phyloP scores from a whole-genome alignment of 768 basidiomycete species.

The Pulveroboletus ravenelii region DNA sequence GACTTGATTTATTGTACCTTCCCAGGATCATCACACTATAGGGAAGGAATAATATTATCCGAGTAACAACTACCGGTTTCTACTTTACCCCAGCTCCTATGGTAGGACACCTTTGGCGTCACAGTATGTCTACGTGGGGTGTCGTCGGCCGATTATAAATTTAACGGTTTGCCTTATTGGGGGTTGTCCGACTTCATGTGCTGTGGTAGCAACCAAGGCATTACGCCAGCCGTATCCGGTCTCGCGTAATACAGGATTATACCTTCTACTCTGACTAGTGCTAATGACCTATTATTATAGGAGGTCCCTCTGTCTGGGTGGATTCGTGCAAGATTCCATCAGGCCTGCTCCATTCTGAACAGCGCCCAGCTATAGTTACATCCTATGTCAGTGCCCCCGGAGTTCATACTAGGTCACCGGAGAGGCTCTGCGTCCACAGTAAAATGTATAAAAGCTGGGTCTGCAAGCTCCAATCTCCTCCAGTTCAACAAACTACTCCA shows the following conservation, averaged over 20 bases:
- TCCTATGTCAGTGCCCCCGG: background rate
- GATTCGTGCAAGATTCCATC: background rate
- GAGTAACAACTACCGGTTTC: background rate
- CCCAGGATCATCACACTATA: background rate
- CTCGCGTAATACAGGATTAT: too few relatives aligned
- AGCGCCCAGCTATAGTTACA: background rate
- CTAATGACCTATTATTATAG: background rate
- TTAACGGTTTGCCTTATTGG: background rate
- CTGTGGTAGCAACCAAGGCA: background rate
- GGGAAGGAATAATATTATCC: background rate
- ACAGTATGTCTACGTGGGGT: background rate
- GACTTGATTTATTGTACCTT: background rate
- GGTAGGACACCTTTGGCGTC: background rate
- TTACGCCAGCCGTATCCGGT: too few relatives aligned
- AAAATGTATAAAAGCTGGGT: slow-evolving; percentile 14
- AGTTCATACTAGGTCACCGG: background rate
- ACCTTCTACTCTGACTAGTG: too few relatives aligned
- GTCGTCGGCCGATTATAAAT: background rate
- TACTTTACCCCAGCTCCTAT: background rate
- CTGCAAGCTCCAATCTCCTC: background rate
- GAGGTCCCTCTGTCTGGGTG: background rate
- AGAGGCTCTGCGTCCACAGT: background rate
- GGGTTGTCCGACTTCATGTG: background rate
- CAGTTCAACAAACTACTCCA: slow-evolving; percentile 1
- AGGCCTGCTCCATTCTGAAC: background rate